Evolutionary conservation across 2,329 filamentous ascomycete species (phyloP), one percentile per base, ranked within the genome.

Genomic region (Cladosporium oxysporum): DNA sequence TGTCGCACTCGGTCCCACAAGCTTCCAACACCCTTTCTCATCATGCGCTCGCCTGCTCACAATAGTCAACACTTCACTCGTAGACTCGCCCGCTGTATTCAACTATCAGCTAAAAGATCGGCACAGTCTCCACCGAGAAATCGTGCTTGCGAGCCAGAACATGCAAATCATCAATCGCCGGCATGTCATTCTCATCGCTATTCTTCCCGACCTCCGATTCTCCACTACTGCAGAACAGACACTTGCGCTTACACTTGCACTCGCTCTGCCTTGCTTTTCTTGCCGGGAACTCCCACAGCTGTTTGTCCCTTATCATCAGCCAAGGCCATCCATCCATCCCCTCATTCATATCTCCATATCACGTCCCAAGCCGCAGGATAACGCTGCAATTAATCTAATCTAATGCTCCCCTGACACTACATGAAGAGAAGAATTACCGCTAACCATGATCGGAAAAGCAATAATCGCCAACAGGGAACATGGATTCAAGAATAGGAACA

Each of bases 381-480:
- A 29, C 16, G 55, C 55, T 33, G 7, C 23, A 26, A 28, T 28
- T 41, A 23, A 28, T 28, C 33, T 33, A 1, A 26, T 26, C 23
- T 26, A 1, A 58, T 6, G 8, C 7, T 41, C 16, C 55, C 31
- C 55, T 23, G 55, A 18, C 55, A 26, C 29, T 5, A 33, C 55
- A 58, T 35, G n/a, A 12, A 35, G 29, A 41, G 33, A 44, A 26
- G 33, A 3, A 31, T 14, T 16, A 3, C 21, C 55, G 21, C 31
- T 58, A 26, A 37, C 14, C 55, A 11, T 21, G 33, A 14, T 10
- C 12, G 33, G 33, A 35, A 35, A 35, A 35, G 33, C 23, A 28
- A 18, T n/a, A 47, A 59, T 59, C 37, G 57, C 23, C 57, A 12
- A 47, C 57, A 59, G n/a, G 57, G 57, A 59, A 44, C 57, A 37